Conservation (phyloP, 2,329 filamentous ascomycete genomes). For the Talaromyces sp. region DNA sequence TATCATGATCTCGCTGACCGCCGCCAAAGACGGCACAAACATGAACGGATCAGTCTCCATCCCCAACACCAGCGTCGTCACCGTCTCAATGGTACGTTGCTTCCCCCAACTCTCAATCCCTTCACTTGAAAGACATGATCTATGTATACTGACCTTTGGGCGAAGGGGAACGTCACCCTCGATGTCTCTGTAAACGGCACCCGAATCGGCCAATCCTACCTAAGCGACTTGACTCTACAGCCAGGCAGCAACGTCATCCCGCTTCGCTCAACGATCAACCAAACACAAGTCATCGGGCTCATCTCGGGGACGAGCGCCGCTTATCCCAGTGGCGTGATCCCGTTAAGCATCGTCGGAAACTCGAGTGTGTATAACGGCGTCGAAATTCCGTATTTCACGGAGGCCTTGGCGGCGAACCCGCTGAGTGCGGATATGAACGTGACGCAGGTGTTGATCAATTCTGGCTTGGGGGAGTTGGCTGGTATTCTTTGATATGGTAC, state of each 20-base stretch:
- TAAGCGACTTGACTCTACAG: constrained; percentile 50
- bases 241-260: constrained; percentile 54
- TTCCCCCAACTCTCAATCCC: not conserved
- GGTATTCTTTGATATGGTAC: not conserved
- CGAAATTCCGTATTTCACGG: constrained; percentile 53
- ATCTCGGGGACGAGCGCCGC: constrained; percentile 26
- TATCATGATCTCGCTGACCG: constrained; percentile 44
- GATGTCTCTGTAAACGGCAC: constrained; percentile 48
- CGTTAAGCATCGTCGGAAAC: constrained; percentile 50
- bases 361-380: constrained; percentile 47
- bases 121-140: too few relatives aligned
- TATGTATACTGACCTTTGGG: not conserved
- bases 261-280: constrained; percentile 50
- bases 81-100: constrained; percentile 49
- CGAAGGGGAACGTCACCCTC: constrained; percentile 54
- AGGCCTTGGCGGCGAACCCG: constrained; percentile 47
- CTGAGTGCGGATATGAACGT: constrained; percentile 48
- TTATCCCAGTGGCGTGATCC: constrained; percentile 49
- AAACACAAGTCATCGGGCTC: constrained; percentile 34
- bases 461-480: not conserved
- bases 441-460: constrained; percentile 27
- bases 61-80: constrained; percentile 59
- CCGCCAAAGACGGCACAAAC: constrained; percentile 48
- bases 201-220: constrained; percentile 48
- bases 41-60: constrained; percentile 53